Conservation (phyloP, 2,329 filamentous ascomycete genomes). For the Cercospora beticola region DNA sequence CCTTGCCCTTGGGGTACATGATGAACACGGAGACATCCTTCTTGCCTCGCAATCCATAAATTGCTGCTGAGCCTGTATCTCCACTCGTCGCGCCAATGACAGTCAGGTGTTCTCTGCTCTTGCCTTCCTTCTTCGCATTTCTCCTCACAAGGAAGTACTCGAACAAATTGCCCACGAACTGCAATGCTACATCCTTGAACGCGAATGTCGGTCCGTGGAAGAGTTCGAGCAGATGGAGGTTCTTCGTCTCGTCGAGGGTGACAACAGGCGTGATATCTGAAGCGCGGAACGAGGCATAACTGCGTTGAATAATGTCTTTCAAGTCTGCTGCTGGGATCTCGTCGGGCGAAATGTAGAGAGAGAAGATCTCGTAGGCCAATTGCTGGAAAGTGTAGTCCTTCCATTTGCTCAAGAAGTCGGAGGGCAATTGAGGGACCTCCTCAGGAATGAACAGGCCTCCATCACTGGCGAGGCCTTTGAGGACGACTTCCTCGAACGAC, state of each 20-base stretch:
- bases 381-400: constrained; percentile 75
- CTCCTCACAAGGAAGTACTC: constrained; percentile 79
- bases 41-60: constrained; percentile 92
- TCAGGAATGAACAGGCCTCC: constrained; percentile 89
- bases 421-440: constrained; percentile 66
- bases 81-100: constrained; percentile 85
- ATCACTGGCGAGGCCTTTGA: constrained; percentile 83
- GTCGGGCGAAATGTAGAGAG: constrained; percentile 76
- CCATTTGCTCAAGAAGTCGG: constrained; percentile 69
- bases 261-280: constrained; percentile 75
- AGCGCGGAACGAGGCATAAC: constrained; percentile 85
- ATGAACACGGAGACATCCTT: constrained; percentile 97
- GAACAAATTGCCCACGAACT: constrained; percentile 94
- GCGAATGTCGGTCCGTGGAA: constrained; percentile 96
- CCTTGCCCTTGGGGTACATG: constrained; percentile 84
- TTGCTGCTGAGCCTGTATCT: constrained; percentile 90
- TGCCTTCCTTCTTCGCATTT: constrained; percentile 64
- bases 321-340: constrained; percentile 83
- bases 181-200: constrained; percentile 92
- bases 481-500: constrained; percentile 85
- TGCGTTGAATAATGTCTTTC: constrained; percentile 76
- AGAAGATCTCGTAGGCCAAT: constrained; percentile 80
- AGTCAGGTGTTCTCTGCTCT: constrained; percentile 74
- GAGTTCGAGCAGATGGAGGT: constrained; percentile 84
- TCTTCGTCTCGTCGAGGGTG: constrained; percentile 67